phyloP scores from a whole-genome alignment of 2,329 filamentous ascomycete species.

The Dactylellina parvicollis region DNA sequence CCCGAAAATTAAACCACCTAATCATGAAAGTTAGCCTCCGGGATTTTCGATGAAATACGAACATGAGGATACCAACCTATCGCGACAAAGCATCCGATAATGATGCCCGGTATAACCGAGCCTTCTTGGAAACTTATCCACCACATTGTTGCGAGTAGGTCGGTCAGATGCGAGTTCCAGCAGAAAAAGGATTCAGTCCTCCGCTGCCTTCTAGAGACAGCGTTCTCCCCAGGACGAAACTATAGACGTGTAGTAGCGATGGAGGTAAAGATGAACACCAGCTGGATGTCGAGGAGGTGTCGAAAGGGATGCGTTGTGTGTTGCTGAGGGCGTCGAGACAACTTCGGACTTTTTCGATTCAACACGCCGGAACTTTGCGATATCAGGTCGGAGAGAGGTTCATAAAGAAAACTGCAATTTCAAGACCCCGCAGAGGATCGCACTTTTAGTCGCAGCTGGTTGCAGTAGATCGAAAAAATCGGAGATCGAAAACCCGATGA shows the following conservation, averaged over 20 bases:
- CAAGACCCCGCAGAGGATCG: slow-evolving; percentile 39
- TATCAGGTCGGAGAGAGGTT: not conserved
- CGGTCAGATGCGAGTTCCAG: slow-evolving; percentile 6
- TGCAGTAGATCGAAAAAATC: slow-evolving; percentile 21
- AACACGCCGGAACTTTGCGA: not conserved
- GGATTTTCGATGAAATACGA: not conserved
- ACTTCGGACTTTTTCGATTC: not conserved
- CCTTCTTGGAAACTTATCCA: slow-evolving; percentile 52
- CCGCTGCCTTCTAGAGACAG: slow-evolving; percentile 44
- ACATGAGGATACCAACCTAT: slow-evolving; percentile 24
- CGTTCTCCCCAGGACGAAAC: slow-evolving; percentile 21
- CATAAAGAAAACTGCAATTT: not conserved
- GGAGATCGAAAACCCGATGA: slow-evolving; percentile 12
- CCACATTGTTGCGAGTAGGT: slow-evolving; percentile 37
- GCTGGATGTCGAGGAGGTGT: not conserved
- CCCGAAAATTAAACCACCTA: slow-evolving; percentile 52
- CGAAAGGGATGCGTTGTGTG: not conserved
- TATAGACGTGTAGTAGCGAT: not conserved
- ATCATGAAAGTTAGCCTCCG: not conserved
- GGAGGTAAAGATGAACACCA: not conserved
- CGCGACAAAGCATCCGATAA: slow-evolving; percentile 52
- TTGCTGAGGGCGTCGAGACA: not conserved
- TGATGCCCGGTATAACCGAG: slow-evolving; percentile 51
- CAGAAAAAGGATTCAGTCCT: slow-evolving; percentile 6
- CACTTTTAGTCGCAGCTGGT: slow-evolving; percentile 11